phyloP scores from a whole-genome alignment of 495 filamentous ascomycete genomes.

The Penicillium cinerascens region DNA sequence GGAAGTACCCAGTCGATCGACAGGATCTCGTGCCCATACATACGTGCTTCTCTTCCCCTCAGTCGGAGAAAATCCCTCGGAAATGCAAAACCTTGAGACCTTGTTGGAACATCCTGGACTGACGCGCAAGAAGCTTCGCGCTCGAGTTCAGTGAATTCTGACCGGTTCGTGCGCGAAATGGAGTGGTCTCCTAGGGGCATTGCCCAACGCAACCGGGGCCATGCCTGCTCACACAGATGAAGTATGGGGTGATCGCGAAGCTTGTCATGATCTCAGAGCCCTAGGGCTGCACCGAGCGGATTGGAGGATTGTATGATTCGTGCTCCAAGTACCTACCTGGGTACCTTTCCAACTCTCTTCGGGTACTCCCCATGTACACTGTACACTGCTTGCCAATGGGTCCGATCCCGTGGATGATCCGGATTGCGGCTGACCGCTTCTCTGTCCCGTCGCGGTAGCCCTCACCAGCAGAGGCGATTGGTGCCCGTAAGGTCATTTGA shows the following conservation, averaged over 20 bases:
- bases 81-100: background rate
- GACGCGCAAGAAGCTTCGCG: conserved; percentile 23
- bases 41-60: background rate
- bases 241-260: conserved; percentile 26
- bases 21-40: background rate
- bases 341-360: background rate
- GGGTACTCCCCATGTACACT: background rate
- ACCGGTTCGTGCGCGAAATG: conserved; percentile 19
- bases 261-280: conserved; percentile 25
- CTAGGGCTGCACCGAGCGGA: background rate
- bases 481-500: conserved; percentile 9
- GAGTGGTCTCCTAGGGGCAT: conserved; percentile 10
- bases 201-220: conserved; percentile 11
- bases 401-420: conserved; percentile 10
- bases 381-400: background rate
- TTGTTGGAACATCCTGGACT: background rate
- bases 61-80: background rate
- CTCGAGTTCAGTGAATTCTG: conserved; percentile 5
- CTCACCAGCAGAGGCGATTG: conserved; percentile 12
- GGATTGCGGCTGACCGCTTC: conserved; percentile 27
- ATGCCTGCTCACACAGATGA: conserved; percentile 20
- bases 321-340: background rate
- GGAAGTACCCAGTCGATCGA: background rate
- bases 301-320: background rate
- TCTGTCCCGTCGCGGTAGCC: conserved; percentile 8